Evolutionary conservation across 1,284 basidiomycete genomes (phyloP).

Genomic region (Takashimella tepidaria): DNA sequence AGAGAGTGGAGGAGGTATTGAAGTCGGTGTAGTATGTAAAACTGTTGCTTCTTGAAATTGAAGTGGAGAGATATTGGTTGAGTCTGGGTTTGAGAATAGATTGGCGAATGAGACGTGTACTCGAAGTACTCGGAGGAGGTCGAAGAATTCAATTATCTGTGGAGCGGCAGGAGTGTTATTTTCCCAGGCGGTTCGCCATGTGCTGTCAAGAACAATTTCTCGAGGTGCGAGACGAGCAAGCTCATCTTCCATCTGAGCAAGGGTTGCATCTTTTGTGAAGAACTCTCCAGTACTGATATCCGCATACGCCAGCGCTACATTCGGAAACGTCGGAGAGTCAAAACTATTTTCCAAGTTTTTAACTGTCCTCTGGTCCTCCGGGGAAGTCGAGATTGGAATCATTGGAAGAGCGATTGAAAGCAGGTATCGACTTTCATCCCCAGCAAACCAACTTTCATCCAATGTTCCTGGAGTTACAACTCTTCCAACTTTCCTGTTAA

Average conservation of each 20-base stretch:
- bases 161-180: not conserved
- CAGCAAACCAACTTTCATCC: conserved; percentile 79
- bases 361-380: no score
- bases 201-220: conserved; percentile 67
- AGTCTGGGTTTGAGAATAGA: not conserved
- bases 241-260: conserved; percentile 67
- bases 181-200: conserved; percentile 44
- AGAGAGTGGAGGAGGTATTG: not conserved
- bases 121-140: conserved; percentile 29
- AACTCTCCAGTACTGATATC: conserved; percentile 95
- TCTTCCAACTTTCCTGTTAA: conserved; percentile 64
- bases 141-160: conserved; percentile 12
- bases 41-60: not conserved
- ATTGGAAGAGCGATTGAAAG: conserved; percentile 57
- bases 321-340: not conserved
- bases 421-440: conserved; percentile 81
- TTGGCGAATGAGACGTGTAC: conserved; percentile 41
- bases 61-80: no score
- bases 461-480: conserved; percentile 88
- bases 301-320: conserved; percentile 68
- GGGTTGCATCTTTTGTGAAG: conserved; percentile 62
- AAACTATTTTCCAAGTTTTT: not conserved
- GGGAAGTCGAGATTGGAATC: conserved; percentile 1
- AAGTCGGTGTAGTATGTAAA: not conserved
- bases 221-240: conserved; percentile 73